These are phyloP conservation scores for Apiosordaria backusii DNA, from an alignment of 495 filamentous ascomycete genomes.

Conservation along the genomic window DNA sequence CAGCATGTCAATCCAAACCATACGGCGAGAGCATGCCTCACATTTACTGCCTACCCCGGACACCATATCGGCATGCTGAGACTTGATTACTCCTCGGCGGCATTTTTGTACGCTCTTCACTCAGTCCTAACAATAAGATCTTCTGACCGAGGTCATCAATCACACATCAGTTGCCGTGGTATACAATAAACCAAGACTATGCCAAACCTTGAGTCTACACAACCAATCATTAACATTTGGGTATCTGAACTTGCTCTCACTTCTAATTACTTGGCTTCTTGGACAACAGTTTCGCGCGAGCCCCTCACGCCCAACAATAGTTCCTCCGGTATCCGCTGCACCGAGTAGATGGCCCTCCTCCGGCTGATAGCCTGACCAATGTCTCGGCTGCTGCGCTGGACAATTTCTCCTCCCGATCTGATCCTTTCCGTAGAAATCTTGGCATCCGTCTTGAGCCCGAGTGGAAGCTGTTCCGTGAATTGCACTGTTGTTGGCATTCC, in stretches of 20 bases:
- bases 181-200: background rate
- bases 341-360: conserved; percentile 70
- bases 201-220: background rate
- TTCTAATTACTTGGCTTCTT: conserved; percentile 18
- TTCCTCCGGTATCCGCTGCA: conserved; percentile 62
- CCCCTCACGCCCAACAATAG: conserved; percentile 15
- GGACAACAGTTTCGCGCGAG: conserved; percentile 16
- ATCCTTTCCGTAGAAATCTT: conserved; percentile 53
- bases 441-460: conserved; percentile 67
- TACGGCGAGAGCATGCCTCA: no score
- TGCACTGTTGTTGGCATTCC: conserved; percentile 18
- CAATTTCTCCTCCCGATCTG: conserved; percentile 59
- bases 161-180: background rate
- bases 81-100: no score
- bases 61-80: no score
- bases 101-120: background rate
- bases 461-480: conserved; percentile 46
- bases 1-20: no score
- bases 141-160: background rate
- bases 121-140: background rate
- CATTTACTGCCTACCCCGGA: no score
- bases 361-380: conserved; percentile 68
- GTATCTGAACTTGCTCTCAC: conserved; percentile 9
- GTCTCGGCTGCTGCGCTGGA: conserved; percentile 61
- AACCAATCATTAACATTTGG: conserved; percentile 8